Base-by-base conservation (phyloP, 2,329 filamentous ascomycete genomes). In the Paramyrothecium sp. region DNA sequence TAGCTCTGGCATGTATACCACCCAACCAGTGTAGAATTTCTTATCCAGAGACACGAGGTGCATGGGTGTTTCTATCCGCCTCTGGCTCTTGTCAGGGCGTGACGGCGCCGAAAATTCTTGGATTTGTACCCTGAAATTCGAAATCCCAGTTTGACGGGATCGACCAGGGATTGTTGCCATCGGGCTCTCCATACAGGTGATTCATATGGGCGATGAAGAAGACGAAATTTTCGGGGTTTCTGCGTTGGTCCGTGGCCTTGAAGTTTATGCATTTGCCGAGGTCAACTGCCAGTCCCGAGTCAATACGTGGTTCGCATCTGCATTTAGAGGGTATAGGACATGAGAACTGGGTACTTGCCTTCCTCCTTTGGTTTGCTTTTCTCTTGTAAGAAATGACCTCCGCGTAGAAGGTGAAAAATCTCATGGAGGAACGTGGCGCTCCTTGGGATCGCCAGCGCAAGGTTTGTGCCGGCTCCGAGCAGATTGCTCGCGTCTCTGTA, bases 121-220 rank as follows among this genome's bases (percentile, higher is more conserved):
- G 10, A 16, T 56, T 47, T n/a, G n/a, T n/a, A 57, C 62, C 63
- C 52, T 64, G 64, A 57, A 61, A 41, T 49, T 41, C 3, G 23
- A 51, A 17, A 22, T 56, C n/a, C 55, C 55, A 54, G 20, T 17
- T 33, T 47, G 21, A 10, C 16, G 17, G 13, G 13, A 33, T n/a
- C 19, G 26, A 47, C 22, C 23, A 20, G 23, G 7, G 30, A 19
- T 44, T 20, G 12, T 41, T 11, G 47, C 17, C 33, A 0, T 46
- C 44, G 16, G 44, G 48, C 11, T 44, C 48, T 53, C 20, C 54
- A 44, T 22, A 46, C 47, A 55, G 0, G n/a, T 46, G 54, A 46
- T 51, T 22, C 54, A 55, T 55, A 16, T 55, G 54, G 0, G 48
- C 48, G n/a, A 55, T 26, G 12, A 55, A 55, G 34, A 55, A 55